Base-by-base conservation (phyloP, 139 green algal species). In the Tetraselmis chui region DNA sequence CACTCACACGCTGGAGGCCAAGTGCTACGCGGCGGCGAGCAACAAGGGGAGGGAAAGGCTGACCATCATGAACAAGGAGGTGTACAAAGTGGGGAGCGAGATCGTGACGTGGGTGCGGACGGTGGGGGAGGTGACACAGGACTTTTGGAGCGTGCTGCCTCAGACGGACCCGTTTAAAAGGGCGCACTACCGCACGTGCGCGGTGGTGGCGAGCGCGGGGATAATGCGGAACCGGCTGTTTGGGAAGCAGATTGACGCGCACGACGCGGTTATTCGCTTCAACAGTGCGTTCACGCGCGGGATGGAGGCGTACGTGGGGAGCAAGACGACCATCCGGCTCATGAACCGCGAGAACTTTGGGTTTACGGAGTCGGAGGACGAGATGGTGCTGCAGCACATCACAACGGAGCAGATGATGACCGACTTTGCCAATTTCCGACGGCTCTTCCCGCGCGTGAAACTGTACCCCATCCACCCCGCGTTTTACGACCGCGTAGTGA, bases 331-430 rank as follows among this genome's bases (percentile, higher is more conserved):
- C n/a, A 75, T 80, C 31, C 31, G 82, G 59, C 59, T 86, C 25
- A 76, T 82, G 2, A 86, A 86, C 77, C 59, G 77, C 59, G 29
- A 81, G 77, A 79, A 86, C 78, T 80, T 82, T 58, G 82, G 77
- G 0, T 86, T 83, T 59, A 31, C 79, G 77, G 82, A 86, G 59
- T 31, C 11, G 1, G 32, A 32, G 23, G 82, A 84, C 0, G 82
- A 86, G 78, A 86, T 83, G 23, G 59, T 86, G 29, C 59, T 86
- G 82, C 79, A 83, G 31, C 82, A 86, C 58, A 31, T 82, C 28
- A 83, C 77, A 0, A 82, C 82, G 27, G 76, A 83, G 75, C 45
- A 77, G 27, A 76, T 82, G 45, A 59, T 82, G 30, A 2, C n/a
- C 31, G 79, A 82, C 27, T 59, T 59, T 29, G 5, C 77, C 5